These are phyloP conservation scores for Sclerotinia nivalis DNA, from an alignment of 2,329 filamentous ascomycete genomes.

Conservation along the genomic window DNA sequence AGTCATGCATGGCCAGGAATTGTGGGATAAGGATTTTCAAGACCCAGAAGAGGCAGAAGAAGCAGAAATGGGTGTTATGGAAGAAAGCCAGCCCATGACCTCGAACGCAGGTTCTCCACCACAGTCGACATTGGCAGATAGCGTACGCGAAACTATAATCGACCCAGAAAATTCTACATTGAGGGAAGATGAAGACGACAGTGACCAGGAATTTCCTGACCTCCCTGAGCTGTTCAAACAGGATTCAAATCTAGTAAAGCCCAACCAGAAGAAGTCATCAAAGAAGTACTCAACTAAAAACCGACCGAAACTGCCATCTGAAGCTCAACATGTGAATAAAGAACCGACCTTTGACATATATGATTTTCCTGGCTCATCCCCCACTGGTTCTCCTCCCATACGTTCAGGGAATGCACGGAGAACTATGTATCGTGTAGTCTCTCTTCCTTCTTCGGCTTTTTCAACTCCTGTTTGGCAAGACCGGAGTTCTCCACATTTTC, in stretches of 20 bases:
- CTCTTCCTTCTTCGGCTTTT: constrained; percentile 29
- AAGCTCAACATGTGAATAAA: background rate
- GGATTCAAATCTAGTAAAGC: background rate
- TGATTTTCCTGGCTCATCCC: constrained; percentile 45
- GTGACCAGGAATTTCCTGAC: constrained; percentile 40
- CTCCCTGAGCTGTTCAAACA: constrained; percentile 34
- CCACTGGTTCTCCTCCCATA: constrained; percentile 42
- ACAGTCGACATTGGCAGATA: constrained; percentile 22
- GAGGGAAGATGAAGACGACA: constrained; percentile 25
- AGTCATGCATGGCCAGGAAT: constrained; percentile 28
- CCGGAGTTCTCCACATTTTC: constrained; percentile 21
- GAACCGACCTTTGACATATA: constrained; percentile 37
- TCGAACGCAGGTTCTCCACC: constrained; percentile 30
- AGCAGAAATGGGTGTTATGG: constrained; percentile 22
- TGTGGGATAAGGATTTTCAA: constrained; percentile 34
- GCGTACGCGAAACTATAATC: background rate
- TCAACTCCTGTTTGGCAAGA: constrained; percentile 26
- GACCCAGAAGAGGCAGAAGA: constrained; percentile 24
- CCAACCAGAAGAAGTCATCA: constrained; percentile 17
- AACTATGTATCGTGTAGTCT: constrained; percentile 28
- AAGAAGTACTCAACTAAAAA: constrained; percentile 34
- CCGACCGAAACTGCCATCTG: constrained; percentile 21
- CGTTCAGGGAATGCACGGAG: constrained; percentile 4
- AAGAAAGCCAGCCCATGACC: constrained; percentile 35
- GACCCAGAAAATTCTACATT: background rate